Evolutionary conservation across 2,329 filamentous ascomycete genomes (phyloP).

Genomic region (Geoglossum cookeanum): DNA sequence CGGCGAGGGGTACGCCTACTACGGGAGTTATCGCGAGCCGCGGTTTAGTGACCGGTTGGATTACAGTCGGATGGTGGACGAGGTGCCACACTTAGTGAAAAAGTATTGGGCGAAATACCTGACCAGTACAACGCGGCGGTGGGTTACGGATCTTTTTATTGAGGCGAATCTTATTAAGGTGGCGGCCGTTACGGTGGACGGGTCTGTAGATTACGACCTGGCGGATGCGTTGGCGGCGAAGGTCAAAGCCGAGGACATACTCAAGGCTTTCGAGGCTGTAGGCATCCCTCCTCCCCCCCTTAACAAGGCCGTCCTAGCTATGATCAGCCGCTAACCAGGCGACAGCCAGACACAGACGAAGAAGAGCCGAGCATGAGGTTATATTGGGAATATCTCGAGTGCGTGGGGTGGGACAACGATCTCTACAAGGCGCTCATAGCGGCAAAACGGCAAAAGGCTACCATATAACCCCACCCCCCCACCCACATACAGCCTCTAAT

Average conservation of each 20-base stretch:
- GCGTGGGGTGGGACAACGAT: no score
- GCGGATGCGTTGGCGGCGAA: background rate
- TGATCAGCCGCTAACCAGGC: no score
- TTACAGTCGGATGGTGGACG: background rate
- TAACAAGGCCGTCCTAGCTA: no score
- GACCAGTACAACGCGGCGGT: background rate
- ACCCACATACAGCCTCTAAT: no score
- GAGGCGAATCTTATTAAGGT: background rate
- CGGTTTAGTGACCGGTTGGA: background rate
- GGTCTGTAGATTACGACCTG: background rate
- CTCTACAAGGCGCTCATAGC: no score
- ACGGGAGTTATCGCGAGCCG: background rate
- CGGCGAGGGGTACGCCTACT: background rate
- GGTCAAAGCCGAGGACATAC: background rate
- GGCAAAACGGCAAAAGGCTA: no score
- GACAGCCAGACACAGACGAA: no score
- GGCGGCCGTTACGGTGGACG: background rate
- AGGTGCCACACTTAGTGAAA: background rate
- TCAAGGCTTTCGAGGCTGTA: background rate
- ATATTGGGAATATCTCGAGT: no score
- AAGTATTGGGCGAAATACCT: background rate
- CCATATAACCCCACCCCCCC: no score
- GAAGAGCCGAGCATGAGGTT: no score
- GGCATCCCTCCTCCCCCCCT: background rate
- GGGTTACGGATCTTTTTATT: background rate